Base-by-base conservation (phyloP, 228 moss, liverwort and hornwort species). In the Sphagnum fallax region DNA sequence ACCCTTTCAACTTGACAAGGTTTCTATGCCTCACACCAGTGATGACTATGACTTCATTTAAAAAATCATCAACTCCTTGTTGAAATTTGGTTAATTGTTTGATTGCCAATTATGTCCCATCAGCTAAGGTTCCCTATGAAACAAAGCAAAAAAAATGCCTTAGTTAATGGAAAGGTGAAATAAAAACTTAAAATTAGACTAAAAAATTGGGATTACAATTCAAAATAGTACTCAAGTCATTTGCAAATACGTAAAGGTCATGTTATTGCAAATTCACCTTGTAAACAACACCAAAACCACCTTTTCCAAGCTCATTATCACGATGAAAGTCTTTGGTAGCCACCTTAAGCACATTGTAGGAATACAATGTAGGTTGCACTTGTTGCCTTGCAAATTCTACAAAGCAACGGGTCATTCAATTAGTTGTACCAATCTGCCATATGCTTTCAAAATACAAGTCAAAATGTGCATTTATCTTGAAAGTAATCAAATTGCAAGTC, bases 231-330 rank as follows among this genome's bases (percentile, higher is more conserved):
- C 12, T 55, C 12, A 8, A 55, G 4, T 55, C 55, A 8, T 55
- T 55, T 1, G 1, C 0, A 12, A 32, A 32, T 32, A 32, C 2
- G 2, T 0, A 32, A 32, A 32, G 32, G 32, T 32, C 32, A 32
- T 2, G 32, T 1, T 32, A 32, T 32, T 32, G 32, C 32, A 32
- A 2, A 1, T 8, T 55, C 55, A 84, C 84, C 80, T 78, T 84
- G 71, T 80, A 80, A 10, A 84, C 84, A 63, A 77, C 53, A 66
- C 84, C 84, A 81, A 81, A 84, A 47, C 84, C 84, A 65, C 84
- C 84, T 78, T 81, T 75, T 60, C 80, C 84, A 71, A 84, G 70
- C 53, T 70, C 81, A 62, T 51, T 80, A 10, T 77, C 73, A 5
- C 70, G 52, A 66, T 75, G 78, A 57, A 84, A 84, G 65, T 84